phyloP scores from a whole-genome alignment of 352 stramenopile species.

The Lagenidium giganteum region DNA sequence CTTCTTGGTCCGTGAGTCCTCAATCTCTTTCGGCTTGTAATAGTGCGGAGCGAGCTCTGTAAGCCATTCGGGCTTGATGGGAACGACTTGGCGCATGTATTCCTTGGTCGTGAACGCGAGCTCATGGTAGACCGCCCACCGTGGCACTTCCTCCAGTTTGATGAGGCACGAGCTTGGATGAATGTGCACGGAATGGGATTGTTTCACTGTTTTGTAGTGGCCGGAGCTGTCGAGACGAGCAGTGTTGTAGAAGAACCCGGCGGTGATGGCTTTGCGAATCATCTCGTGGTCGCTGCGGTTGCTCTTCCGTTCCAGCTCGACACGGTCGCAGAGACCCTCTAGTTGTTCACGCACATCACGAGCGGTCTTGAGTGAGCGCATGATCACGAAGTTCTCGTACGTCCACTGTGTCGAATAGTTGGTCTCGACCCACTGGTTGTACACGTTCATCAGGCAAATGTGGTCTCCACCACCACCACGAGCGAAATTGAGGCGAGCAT shows the following conservation, averaged over 20 bases:
- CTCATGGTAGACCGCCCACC: constrained; percentile 99
- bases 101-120: constrained; percentile 99
- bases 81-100: constrained; percentile 97
- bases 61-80: constrained; percentile 98
- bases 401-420: constrained; percentile 97
- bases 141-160: constrained; percentile 85
- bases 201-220: constrained; percentile 99
- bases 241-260: constrained; percentile 99
- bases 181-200: constrained; percentile 96
- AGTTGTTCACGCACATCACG: constrained; percentile 99
- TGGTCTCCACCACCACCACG: constrained; percentile 97
- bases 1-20: constrained; percentile 95
- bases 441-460: constrained; percentile 95
- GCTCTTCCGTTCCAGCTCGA: constrained; percentile 92
- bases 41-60: constrained; percentile 99
- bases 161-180: constrained; percentile 98
- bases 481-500: constrained; percentile 97
- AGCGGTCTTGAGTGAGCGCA: constrained; percentile 96
- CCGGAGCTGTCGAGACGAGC: constrained; percentile 94
- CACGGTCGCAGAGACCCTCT: constrained; percentile 97
- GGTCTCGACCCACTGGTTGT: constrained; percentile 97
- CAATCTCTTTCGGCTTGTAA: constrained; percentile 97
- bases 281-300: constrained; percentile 89
- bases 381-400: constrained; percentile 96
- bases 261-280: constrained; percentile 96